These are phyloP conservation scores for Cyclotella distinguenda DNA, from an alignment of 108 stramenopile genomes.

Conservation along the genomic window DNA sequence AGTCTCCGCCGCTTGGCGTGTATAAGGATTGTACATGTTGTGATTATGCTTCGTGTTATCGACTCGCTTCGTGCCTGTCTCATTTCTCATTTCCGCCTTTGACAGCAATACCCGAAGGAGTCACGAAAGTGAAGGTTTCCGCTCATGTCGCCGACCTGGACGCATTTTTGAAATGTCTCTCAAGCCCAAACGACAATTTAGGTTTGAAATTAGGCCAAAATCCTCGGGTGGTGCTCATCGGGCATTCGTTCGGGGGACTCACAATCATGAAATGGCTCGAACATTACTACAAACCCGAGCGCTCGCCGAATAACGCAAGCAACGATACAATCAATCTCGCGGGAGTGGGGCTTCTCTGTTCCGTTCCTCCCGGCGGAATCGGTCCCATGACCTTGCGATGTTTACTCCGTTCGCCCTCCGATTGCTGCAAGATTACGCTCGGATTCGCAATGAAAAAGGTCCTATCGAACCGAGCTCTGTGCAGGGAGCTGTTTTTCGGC, in stretches of 20 bases:
- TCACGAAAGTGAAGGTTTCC: slow-evolving; percentile 40
- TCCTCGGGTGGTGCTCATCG: slow-evolving; percentile 34
- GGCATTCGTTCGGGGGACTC: slow-evolving; percentile 51
- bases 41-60: too few relatives aligned
- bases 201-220: slow-evolving; percentile 28
- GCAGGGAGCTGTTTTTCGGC: slow-evolving; percentile 51
- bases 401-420: slow-evolving; percentile 31
- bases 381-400: slow-evolving; percentile 59
- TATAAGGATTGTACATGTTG: not conserved
- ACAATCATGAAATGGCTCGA: slow-evolving; percentile 54
- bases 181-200: slow-evolving; percentile 13
- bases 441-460: slow-evolving; percentile 58
- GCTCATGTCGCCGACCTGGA: slow-evolving; percentile 47
- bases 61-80: not conserved
- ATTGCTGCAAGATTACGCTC: slow-evolving; percentile 49
- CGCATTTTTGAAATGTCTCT: slow-evolving; percentile 30
- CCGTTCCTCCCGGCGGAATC: slow-evolving; percentile 85
- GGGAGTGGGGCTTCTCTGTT: slow-evolving; percentile 72
- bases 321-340: slow-evolving; percentile 30
- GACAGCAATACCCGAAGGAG: slow-evolving; percentile 28
- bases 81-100: not conserved
- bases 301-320: too few relatives aligned
- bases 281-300: slow-evolving; percentile 22
- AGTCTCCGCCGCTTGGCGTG: not conserved
- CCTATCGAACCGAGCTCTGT: slow-evolving; percentile 26